Evolutionary conservation across 73 alveolate species (phyloP).

Genomic region (Durusdinium trenchii): DNA sequence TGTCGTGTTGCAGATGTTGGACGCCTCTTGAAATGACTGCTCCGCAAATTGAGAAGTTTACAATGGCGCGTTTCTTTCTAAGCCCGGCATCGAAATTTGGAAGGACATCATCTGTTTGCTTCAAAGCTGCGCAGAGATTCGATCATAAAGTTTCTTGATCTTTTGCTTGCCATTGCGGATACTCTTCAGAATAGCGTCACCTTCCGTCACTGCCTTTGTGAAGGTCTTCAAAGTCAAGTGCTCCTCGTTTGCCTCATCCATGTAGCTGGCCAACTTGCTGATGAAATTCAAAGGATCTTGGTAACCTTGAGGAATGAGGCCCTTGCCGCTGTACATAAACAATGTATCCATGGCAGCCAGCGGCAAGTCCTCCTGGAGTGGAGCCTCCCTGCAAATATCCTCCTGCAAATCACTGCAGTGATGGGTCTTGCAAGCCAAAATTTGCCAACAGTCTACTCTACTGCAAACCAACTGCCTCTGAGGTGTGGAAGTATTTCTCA

Average conservation of each 20-base stretch:
- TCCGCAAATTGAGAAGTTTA: no score
- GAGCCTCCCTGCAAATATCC: constrained; percentile 85
- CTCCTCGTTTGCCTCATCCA: constrained; percentile 52
- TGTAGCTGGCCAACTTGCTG: constrained; percentile 27
- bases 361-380: constrained; percentile 86
- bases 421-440: no score
- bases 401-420: no score
- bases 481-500: no score
- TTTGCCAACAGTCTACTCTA: no score
- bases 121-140: constrained; percentile 37
- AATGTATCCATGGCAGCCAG: constrained; percentile 91
- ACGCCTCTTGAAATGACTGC: no score
- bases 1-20: no score
- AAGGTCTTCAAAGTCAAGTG: constrained; percentile 60
- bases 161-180: constrained; percentile 34
- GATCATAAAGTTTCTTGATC: constrained; percentile 32
- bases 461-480: no score
- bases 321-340: constrained; percentile 89
- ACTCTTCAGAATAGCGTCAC: constrained; percentile 42
- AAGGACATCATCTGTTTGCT: no score
- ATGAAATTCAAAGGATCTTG: constrained; percentile 83
- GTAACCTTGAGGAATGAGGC: constrained; percentile 94
- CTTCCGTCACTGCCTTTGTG: constrained; percentile 60
- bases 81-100: no score
- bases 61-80: no score